A percentile compares a stretch with the other conserved stretches of the same genome.
phyloP scores from a whole-genome alignment of 2,329 filamentous ascomycete species.

The Acrocalymma vagum region DNA sequence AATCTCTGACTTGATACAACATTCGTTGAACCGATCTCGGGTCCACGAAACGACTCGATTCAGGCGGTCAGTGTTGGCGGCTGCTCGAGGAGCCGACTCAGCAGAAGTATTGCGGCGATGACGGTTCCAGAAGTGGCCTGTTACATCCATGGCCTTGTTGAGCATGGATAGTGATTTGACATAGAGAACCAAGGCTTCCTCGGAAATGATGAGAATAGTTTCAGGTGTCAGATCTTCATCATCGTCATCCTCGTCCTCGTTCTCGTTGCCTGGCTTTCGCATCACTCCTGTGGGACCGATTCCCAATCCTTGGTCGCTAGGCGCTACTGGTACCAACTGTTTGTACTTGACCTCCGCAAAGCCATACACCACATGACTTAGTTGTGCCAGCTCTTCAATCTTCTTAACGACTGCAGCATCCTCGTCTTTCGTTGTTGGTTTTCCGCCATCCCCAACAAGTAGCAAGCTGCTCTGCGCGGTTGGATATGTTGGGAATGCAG shows the following conservation, averaged over 20 bases:
- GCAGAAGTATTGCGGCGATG: conserved; percentile 68
- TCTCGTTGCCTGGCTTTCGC: conserved; percentile 50
- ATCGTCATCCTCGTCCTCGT: conserved; percentile 62
- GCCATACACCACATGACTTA: conserved; percentile 95
- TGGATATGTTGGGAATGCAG: conserved; percentile 85
- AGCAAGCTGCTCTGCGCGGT: conserved; percentile 75
- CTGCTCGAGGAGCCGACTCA: conserved; percentile 46
- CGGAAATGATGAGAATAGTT: conserved; percentile 84
- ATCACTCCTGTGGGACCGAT: conserved; percentile 60
- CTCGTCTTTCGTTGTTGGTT: conserved; percentile 72
- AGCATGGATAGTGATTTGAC: conserved; percentile 92
- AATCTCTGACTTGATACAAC: conserved; percentile 93
- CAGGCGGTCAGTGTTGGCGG: conserved; percentile 72
- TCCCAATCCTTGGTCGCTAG: conserved; percentile 75
- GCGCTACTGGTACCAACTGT: conserved; percentile 89
- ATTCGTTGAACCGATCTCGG: conserved; percentile 92
- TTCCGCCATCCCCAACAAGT: conserved; percentile 68
- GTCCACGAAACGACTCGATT: conserved; percentile 97
- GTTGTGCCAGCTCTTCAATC: conserved; percentile 90
- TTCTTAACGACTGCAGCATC: conserved; percentile 79
- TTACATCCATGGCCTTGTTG: conserved; percentile 94
- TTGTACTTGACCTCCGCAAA: conserved; percentile 99
- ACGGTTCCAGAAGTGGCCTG: conserved; percentile 90
- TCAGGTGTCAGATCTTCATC: conserved; percentile 80
- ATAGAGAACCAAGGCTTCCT: conserved; percentile 94